These are phyloP conservation scores for Polychaeton citri DNA, from an alignment of 2,329 filamentous ascomycete species.

Conservation along the genomic window DNA sequence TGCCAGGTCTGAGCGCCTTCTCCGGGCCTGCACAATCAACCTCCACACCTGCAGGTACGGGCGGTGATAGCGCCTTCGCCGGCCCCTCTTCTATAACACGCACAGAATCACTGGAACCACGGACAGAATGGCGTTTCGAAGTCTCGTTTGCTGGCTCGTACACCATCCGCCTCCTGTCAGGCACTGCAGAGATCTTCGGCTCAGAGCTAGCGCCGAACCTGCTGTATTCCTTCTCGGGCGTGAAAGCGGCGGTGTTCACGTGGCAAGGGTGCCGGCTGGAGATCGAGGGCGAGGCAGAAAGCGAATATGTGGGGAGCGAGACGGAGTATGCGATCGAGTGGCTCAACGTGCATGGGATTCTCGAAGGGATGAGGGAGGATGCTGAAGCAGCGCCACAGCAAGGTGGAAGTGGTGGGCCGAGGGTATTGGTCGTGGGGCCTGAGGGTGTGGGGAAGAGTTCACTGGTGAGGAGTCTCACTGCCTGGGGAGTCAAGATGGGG, in stretches of 20 bases:
- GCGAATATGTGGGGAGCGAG: conserved; percentile 60
- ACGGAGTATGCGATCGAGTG: conserved; percentile 64
- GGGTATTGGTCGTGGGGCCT: conserved; percentile 73
- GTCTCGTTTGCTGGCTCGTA: conserved; percentile 21
- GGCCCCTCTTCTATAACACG: conserved; percentile 9
- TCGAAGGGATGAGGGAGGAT: conserved; percentile 57
- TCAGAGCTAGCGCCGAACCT: conserved; percentile 77
- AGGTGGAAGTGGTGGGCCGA: conserved; percentile 45
- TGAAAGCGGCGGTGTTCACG: conserved; percentile 79
- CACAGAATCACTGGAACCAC: conserved; percentile 29
- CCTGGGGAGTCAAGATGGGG: conserved; percentile 68
- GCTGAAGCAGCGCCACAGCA: conserved; percentile 23
- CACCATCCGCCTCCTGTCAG: conserved; percentile 51
- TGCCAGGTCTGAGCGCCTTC: conserved; percentile 22
- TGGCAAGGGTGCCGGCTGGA: conserved; percentile 85
- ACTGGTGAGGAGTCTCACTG: conserved; percentile 47
- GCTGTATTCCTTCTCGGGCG: conserved; percentile 66
- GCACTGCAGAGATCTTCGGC: conserved; percentile 86
- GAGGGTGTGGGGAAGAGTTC: conserved; percentile 58
- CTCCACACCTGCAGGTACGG: conserved; percentile 11
- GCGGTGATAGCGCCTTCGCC: background rate
- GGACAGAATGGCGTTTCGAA: conserved; percentile 32
- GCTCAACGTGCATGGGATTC: conserved; percentile 76
- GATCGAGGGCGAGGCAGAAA: conserved; percentile 55
- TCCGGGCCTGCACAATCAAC: conserved; percentile 7